phyloP scores from a whole-genome alignment of 164 flowering plant genomes.

The Platanus orientalis region DNA sequence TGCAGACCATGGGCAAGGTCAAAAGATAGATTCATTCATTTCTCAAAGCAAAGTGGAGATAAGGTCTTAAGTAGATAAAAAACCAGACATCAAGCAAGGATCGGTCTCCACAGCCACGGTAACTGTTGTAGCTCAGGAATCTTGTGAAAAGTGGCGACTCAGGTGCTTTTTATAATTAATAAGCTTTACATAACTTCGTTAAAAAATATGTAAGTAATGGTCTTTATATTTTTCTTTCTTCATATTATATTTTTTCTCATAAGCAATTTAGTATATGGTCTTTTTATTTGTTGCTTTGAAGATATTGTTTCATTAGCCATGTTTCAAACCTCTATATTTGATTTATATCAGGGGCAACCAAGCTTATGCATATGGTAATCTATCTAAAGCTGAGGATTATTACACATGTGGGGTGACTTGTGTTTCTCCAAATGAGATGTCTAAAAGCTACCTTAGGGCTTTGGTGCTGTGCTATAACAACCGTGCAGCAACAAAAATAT shows the following conservation, averaged over 20 bases:
- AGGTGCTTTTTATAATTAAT: not conserved
- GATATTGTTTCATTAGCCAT: not conserved
- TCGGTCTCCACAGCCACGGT: not conserved
- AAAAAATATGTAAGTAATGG: not conserved
- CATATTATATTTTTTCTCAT: not conserved
- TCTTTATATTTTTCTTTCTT: not conserved
- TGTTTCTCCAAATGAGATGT: no score
- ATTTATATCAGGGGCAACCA: not conserved
- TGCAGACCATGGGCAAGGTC: no score
- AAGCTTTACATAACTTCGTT: not conserved
- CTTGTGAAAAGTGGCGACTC: no score
- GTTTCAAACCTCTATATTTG: not conserved
- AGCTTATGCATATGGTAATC: not conserved
- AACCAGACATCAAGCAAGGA: not conserved
- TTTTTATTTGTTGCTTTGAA: no score
- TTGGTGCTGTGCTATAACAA: no score
- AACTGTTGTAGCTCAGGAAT: no score
- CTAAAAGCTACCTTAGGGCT: no score
- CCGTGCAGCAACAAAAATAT: no score
- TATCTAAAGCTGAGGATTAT: not conserved
- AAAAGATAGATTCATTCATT: not conserved
- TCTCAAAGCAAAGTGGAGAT: no score
- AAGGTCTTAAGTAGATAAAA: no score
- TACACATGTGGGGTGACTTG: no score
- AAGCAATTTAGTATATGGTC: no score